Base-by-base conservation (phyloP, 140 eudicot genomes). In the Eryngium alpinum region DNA sequence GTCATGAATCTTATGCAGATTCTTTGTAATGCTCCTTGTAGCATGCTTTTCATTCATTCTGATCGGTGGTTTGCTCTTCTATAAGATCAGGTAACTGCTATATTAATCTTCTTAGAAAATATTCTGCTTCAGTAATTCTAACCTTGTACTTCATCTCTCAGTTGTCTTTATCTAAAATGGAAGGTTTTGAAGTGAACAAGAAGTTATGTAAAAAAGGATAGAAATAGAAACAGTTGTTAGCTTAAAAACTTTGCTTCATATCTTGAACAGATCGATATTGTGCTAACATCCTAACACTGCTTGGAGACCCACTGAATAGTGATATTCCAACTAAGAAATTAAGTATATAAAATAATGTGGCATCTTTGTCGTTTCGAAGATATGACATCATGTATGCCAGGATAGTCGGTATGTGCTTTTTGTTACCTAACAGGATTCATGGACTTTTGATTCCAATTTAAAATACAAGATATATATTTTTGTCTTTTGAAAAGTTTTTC, bases 21-120 rank as follows among this genome's bases (percentile, higher is more conserved):
- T 91, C 78, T 91, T 96, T 78, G 71, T 93, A 81, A 98, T 90
- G 80, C 99, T 96, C 75, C 80, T 90, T 66, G 82, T 85, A 83
- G 89, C 98, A 57, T 96, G 99, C 89, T 84, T 90, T 86, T 90
- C 97, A 10, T 91, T 96, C 85, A 97, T 96, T 71, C 56, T 96
- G 70, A 89, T 93, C 62, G 99, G 99, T 77, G 99, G 99, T 73
- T 84, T 91, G 70, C 97, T 96, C 86, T 96, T 96, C 87, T 96
- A 85, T 82, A 93, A 90, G 81, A 88, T 91, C 88, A 96, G 99
- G 99, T 96, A 79, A 80, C 21, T 50, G 22, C 65, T 50, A 52
- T 67, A 77, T 52, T 43, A 72, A 16, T 65, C 29, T 66, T 79
- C 60, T 62, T 70, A 46, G 25, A 70, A 19, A 81, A 81, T 44